Evolutionary conservation across 2,329 filamentous ascomycete genomes (phyloP), one percentile per base, ranked within the genome.

Genomic region (Claviceps citrina): DNA sequence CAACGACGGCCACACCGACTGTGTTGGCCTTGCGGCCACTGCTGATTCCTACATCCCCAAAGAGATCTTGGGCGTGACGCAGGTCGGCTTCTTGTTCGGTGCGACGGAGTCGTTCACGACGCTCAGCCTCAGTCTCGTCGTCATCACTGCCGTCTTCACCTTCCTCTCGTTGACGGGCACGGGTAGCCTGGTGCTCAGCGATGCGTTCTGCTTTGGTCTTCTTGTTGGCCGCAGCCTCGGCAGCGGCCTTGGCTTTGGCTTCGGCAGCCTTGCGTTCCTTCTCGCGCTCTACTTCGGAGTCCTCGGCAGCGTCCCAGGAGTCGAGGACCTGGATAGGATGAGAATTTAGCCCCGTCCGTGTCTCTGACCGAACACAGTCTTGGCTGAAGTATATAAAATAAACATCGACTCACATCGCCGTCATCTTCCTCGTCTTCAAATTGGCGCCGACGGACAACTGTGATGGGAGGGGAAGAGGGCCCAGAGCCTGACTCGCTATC

Each of bases 251-350:
- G 43, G 82, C 84, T 63, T 93, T 93, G 39, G 76, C 81, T 56
- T 84, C 87, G 5, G 73, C 80, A 38, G 79, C 85, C 66, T 89
- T 91, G 63, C 82, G 83, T 22, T 76, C 84, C 70, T 96, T 98
- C 64, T 95, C 87, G 54, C 86, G 83, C 68, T 98, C 91, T 52
- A 79, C 89, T 54, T 98, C 91, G 46, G 86, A 94, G 66, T 98
- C 91, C 56, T 96, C 91, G 51, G 84, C 87, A 43, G 84, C 89
- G 55, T 96, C 87, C 91, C 91, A 98, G 26, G 84, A 89, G 44
- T 98, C 91, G 55, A 95, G 75, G 42, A 96, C 84, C 81, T 94
- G 48, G 9, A 12, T 16, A 15, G 33, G 16, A 12, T 4, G 13
- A 35, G 15, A 15, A 18, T 35, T 37, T 51, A 44, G 32, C 27